Evolutionary conservation across 495 filamentous ascomycete species (phyloP).

Genomic region (Aspergillus coremiiformis): DNA sequence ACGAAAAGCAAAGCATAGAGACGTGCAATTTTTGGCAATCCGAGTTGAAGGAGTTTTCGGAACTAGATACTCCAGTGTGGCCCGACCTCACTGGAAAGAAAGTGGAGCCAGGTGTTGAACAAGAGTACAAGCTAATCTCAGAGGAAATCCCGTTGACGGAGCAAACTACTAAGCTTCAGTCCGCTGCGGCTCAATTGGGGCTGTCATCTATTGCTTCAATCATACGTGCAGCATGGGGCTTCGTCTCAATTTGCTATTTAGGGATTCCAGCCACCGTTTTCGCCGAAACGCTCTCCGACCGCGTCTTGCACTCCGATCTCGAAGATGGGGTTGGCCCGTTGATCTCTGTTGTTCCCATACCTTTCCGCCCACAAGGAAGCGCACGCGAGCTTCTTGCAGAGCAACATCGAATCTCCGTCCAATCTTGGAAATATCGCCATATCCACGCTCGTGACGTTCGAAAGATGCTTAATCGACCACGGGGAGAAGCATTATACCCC

Average conservation of each 20-base stretch:
- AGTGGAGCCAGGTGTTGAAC: conserved; percentile 9
- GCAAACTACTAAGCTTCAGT: conserved; percentile 13
- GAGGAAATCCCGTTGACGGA: conserved; percentile 12
- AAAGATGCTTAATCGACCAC: conserved; percentile 19
- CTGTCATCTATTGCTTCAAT: conserved; percentile 26
- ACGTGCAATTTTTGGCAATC: conserved; percentile 23
- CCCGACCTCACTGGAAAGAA: conserved; percentile 24
- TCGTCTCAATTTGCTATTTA: conserved; percentile 24
- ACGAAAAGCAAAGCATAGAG: conserved; percentile 4
- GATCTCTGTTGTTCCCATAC: conserved; percentile 26
- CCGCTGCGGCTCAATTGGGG: conserved; percentile 18
- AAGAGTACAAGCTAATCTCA: conserved; percentile 10
- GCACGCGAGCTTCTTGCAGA: conserved; percentile 15
- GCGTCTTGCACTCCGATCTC: conserved; percentile 18
- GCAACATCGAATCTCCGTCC: conserved; percentile 19
- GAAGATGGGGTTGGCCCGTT: conserved; percentile 26
- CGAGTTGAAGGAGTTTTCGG: conserved; percentile 13
- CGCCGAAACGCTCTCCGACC: conserved; percentile 29
- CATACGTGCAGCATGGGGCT: conserved; percentile 25
- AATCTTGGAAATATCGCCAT: conserved; percentile 18
- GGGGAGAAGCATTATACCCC: conserved; percentile 24
- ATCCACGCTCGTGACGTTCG: conserved; percentile 25
- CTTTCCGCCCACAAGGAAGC: conserved; percentile 19
- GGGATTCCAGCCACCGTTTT: conserved; percentile 25
- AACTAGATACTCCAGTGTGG: conserved; percentile 22